Evolutionary conservation across 257 asterid species (phyloP), one percentile per base, ranked within the genome.

Genomic region (Handroanthus guayacan): DNA sequence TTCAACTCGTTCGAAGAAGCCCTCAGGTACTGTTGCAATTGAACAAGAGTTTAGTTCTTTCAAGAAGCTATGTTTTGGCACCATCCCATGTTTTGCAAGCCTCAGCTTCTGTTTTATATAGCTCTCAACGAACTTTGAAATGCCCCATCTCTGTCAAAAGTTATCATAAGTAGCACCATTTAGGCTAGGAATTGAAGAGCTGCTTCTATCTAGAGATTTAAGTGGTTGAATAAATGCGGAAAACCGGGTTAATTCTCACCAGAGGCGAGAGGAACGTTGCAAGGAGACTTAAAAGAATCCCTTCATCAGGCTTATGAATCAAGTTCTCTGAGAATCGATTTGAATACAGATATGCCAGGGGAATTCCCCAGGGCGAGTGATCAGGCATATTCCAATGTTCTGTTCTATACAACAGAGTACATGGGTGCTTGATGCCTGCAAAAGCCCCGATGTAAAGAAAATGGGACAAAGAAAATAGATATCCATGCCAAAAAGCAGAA

Each of bases 241-340:
- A 76, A 37, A 17, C 11, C 1, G 11, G 55, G 52, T 18, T 61
- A 3, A 12, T 12, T 41, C 36, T 6, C 9, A 37, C 94, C 89
- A 89, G 25, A 20, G 90, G 92, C 9, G 86, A 83, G 50, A 89
- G 81, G 5, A 75, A 1, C 3, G 83, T 77, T 5, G 91, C 93
- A 1, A 84, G 61, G 83, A 88, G 79, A 67, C 68, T 58, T n/a
- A 73, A 36, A 47, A 86, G 82, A 69, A 80, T 50, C 54, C 90
- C 83, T 87, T 85, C 67, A 3, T 82, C 81, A 11, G 89, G 91
- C 65, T 86, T 85, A 57, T 89, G 93, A 48, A 88, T 39, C 78
- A 81, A 71, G 43, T 86, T 81, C 85, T 84, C 82, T 0, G 89
- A 75, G 76, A 88, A 84, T 6, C 94, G 79, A 77, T 75, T 86